Conservation (phyloP, 306 rosid species). For the Malus sieversii region DNA sequence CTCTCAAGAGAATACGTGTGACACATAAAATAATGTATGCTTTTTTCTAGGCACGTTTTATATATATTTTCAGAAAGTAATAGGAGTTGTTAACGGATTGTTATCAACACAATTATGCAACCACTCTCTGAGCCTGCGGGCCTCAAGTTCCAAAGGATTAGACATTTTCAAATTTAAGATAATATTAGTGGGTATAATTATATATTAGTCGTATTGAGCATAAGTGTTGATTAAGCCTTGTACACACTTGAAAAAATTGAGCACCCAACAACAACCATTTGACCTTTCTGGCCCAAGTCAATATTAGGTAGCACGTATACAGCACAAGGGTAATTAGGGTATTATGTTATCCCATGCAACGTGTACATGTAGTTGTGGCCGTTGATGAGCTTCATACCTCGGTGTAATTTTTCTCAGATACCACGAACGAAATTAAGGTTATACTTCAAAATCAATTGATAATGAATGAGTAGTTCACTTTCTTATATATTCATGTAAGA, state of each 20-base stretch:
- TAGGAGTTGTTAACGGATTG: slow-evolving; percentile 16
- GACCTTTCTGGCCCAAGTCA: background rate
- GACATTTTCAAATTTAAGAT: background rate
- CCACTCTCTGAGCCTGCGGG: slow-evolving; percentile 2
- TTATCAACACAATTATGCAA: slow-evolving; percentile 11
- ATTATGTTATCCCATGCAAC: background rate
- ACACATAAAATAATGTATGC: slow-evolving; percentile 8
- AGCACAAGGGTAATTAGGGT: background rate
- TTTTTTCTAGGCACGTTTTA: background rate
- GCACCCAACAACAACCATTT: background rate
- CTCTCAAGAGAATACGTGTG: slow-evolving; percentile 37
- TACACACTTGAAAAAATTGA: background rate
- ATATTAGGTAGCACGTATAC: background rate
- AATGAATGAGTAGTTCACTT: too few species aligned
- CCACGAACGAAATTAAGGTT: too few species aligned
- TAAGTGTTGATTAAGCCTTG: background rate
- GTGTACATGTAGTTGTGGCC: background rate
- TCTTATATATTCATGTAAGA: too few species aligned
- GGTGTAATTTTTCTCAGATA: too few species aligned
- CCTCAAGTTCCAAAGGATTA: background rate
- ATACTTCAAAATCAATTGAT: too few species aligned
- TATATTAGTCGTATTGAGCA: background rate
- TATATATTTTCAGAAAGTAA: background rate
- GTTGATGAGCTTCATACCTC: too few species aligned
- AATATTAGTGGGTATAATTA: background rate